phyloP scores from a whole-genome alignment of 1,284 basidiomycete species.

The Meira miltonrushii region DNA sequence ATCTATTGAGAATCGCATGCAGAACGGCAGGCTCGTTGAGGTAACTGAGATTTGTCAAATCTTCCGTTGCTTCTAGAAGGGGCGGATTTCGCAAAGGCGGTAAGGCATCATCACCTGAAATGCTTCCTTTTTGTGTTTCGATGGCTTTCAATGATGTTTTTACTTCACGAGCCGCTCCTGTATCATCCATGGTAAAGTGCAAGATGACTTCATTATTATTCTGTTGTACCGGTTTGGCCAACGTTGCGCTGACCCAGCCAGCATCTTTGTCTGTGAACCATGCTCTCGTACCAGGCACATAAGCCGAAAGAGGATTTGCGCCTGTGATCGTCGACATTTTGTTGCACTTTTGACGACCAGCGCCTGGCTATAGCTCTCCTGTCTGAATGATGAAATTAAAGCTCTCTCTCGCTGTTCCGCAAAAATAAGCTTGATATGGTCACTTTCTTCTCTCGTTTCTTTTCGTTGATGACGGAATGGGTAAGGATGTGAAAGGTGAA shows the following conservation, averaged over 20 bases:
- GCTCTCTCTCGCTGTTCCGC: no score
- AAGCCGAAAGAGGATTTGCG: constrained; percentile 34
- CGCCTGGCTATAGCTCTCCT: neutral
- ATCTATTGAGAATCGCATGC: constrained; percentile 93
- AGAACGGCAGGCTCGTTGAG: constrained; percentile 96
- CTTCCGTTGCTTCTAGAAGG: constrained; percentile 90
- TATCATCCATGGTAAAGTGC: constrained; percentile 43
- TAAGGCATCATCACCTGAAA: constrained; percentile 54
- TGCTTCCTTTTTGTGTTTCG: constrained; percentile 16
- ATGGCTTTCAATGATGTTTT: constrained; percentile 38
- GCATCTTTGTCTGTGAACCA: constrained; percentile 85
- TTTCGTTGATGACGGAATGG: neutral
- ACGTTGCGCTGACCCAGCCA: constrained; percentile 85
- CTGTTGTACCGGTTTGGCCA: constrained; percentile 56
- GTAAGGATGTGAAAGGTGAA: neutral
- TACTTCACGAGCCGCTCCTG: constrained; percentile 35
- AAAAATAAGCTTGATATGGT: no score
- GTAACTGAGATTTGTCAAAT: constrained; percentile 94
- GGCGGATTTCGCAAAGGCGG: constrained; percentile 96
- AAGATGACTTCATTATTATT: constrained; percentile 35
- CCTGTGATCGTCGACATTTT: constrained; percentile 3
- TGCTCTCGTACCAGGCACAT: constrained; percentile 53
- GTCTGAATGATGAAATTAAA: no score
- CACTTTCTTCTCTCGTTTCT: no score
- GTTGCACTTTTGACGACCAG: neutral